Conservation (phyloP, 169 alveolate genomes). For the Babesia bigemina region DNA sequence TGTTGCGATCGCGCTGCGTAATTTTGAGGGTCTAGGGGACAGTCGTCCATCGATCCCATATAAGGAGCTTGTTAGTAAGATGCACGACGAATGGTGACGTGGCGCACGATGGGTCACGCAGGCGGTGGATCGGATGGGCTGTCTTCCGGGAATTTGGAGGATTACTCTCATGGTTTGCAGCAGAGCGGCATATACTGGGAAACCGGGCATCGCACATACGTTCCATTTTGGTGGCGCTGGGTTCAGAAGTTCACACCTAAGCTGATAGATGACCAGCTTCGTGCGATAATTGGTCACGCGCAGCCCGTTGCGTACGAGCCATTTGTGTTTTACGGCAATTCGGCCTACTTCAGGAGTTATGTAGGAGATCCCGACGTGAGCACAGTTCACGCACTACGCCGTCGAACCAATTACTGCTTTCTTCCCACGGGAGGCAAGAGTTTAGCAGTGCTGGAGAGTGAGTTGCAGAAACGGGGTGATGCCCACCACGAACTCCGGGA, state of each 20-base stretch:
- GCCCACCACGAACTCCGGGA: slow-evolving; percentile 28
- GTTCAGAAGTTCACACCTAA: slow-evolving; percentile 80
- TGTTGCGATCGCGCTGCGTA: too few species aligned
- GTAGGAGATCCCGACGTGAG: slow-evolving; percentile 83
- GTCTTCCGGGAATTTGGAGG: slow-evolving; percentile 65
- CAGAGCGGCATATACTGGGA: slow-evolving; percentile 86
- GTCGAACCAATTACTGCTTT: slow-evolving; percentile 77
- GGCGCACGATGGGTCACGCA: slow-evolving; percentile 59
- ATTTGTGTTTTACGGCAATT: slow-evolving; percentile 78
- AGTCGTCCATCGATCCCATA: too few species aligned
- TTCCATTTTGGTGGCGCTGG: slow-evolving; percentile 80
- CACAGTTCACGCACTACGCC: slow-evolving; percentile 70
- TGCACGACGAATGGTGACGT: not conserved
- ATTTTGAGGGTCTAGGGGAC: too few species aligned
- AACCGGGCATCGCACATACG: slow-evolving; percentile 86
- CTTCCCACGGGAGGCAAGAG: slow-evolving; percentile 76
- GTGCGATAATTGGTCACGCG: slow-evolving; percentile 72
- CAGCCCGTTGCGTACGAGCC: slow-evolving; percentile 81
- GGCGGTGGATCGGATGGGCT: slow-evolving; percentile 54
- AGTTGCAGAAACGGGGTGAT: slow-evolving; percentile 59
- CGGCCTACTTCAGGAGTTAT: slow-evolving; percentile 79
- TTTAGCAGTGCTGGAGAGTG: slow-evolving; percentile 59
- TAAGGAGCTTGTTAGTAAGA: not conserved
- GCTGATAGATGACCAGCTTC: slow-evolving; percentile 81
- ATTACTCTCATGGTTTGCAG: slow-evolving; percentile 73